These are phyloP conservation scores for Boletus pseudo-olivaceus DNA, from an alignment of 768 basidiomycete species.

Conservation along the genomic window DNA sequence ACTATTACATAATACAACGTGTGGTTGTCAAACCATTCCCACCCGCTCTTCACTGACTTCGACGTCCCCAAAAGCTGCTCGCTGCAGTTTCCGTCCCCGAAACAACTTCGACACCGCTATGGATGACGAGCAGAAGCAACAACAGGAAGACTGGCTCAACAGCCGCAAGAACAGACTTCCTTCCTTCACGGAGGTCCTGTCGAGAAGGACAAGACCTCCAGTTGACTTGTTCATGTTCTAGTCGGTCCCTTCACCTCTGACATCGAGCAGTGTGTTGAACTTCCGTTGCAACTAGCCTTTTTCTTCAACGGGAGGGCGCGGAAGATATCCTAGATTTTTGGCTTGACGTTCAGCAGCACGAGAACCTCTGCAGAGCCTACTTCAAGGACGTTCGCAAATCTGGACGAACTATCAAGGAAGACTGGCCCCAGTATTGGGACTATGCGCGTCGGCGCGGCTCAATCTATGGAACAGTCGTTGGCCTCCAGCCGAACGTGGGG, in stretches of 20 bases:
- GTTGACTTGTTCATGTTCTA: conserved; percentile 99
- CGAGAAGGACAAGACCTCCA: conserved; percentile 85
- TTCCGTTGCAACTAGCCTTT: conserved; percentile 54
- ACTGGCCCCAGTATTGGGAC: conserved; percentile 99
- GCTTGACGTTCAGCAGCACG: conserved; percentile 99
- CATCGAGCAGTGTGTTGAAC: conserved; percentile 4
- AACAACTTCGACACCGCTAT: conserved; percentile 26
- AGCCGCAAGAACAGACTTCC: conserved; percentile 75
- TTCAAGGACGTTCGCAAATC: conserved; percentile 99
- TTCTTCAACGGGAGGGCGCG: conserved; percentile 91
- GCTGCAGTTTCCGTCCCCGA: conserved; percentile 12
- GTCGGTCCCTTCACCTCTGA: conserved; percentile 47
- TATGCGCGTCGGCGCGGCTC: conserved; percentile 90
- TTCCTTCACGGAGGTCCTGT: conserved; percentile 89
- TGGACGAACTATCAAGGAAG: conserved; percentile 87
- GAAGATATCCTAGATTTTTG: conserved; percentile 98
- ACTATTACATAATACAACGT: conserved; percentile 28
- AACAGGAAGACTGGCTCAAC: conserved; percentile 71
- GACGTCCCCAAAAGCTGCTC: conserved; percentile 15
- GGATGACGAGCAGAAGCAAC: conserved; percentile 51
- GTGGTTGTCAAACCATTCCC: conserved; percentile 6
- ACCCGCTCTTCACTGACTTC: conserved; percentile 17
- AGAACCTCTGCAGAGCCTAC: conserved; percentile 96
- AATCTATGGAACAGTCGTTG: conserved; percentile 88
- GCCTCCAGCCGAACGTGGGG: conserved; percentile 54